phyloP scores from a whole-genome alignment of 1,284 basidiomycete species.

The Boletellus deceptivus region DNA sequence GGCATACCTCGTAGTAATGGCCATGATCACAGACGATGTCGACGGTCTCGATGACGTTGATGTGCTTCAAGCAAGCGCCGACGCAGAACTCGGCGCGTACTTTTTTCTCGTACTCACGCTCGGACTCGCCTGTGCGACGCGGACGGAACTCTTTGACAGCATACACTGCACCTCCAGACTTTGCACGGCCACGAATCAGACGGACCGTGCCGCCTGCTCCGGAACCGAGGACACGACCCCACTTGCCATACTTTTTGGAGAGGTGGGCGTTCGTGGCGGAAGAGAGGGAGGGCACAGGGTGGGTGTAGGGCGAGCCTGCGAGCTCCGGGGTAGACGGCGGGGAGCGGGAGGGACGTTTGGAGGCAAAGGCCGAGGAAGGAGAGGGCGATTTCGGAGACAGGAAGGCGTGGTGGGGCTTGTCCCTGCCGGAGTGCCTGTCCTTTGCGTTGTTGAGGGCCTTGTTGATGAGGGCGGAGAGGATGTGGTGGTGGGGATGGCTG shows the following conservation, averaged over 20 bases:
- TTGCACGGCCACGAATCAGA: constrained; percentile 84
- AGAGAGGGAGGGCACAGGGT: constrained; percentile 55
- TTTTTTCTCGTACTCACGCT: constrained; percentile 99
- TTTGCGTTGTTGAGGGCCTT: constrained; percentile 21
- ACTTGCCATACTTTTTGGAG: constrained; percentile 98
- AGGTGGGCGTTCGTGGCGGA: constrained; percentile 89
- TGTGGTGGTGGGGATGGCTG: constrained; percentile 16
- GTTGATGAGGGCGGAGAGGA: constrained; percentile 17
- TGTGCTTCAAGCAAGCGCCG: constrained; percentile 91
- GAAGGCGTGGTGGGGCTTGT: constrained; percentile 4
- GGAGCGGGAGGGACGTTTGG: constrained; percentile 28
- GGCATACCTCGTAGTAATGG: constrained; percentile 91
- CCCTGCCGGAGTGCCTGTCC: constrained; percentile 12
- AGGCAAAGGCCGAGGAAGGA: constrained; percentile 24
- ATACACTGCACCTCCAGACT: constrained; percentile 81
- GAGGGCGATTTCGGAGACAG: constrained; percentile 36
- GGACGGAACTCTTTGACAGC: constrained; percentile 98
- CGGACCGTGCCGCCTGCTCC: constrained; percentile 98
- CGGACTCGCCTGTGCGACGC: constrained; percentile 81
- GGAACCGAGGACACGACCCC: constrained; percentile 93
- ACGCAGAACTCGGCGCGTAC: constrained; percentile 99
- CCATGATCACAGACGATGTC: constrained; percentile 98
- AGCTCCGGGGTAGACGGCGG: constrained; percentile 33
- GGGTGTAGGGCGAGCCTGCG: constrained; percentile 26
- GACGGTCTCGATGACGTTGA: constrained; percentile 97